A percentile compares a stretch with the other conserved stretches of the same genome.
Conservation (phyloP, 257 asterid species). For the Nicotiana benthamiana region DNA sequence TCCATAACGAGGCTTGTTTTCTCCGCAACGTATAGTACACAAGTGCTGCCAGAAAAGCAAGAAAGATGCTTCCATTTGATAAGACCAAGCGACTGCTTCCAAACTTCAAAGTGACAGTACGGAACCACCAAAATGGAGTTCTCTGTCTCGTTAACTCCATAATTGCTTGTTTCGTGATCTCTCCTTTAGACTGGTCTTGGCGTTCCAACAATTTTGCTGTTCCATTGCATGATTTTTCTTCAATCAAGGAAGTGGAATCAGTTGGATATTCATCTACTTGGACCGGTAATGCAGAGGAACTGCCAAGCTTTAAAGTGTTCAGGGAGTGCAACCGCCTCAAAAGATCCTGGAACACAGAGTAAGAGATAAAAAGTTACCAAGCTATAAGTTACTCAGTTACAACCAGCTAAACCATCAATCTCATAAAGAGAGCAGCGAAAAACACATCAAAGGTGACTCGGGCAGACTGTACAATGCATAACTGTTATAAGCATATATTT, state of each 20-base stretch:
- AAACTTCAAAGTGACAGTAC: conserved; percentile 47
- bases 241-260: conserved; percentile 21
- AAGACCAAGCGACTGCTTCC: conserved; percentile 38
- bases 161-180: conserved; percentile 42
- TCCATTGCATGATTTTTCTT: conserved; percentile 22
- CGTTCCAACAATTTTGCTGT: conserved; percentile 29
- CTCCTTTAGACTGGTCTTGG: conserved; percentile 10
- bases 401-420: neutral
- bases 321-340: conserved; percentile 61
- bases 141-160: conserved; percentile 39
- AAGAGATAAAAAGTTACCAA: neutral
- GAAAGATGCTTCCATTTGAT: conserved; percentile 56
- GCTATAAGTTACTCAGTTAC: neutral
- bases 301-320: conserved; percentile 34
- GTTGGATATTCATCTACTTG: conserved; percentile 23
- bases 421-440: neutral
- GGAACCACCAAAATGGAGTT: conserved; percentile 68
- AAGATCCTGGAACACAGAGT: conserved; percentile 45
- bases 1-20: conserved; percentile 50
- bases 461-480: neutral
- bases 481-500: neutral
- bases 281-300: conserved; percentile 31
- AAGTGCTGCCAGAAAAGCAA: conserved; percentile 41
- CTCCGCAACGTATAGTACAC: conserved; percentile 42
- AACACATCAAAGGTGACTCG: neutral